Conservation (phyloP, 179 eudicot genomes). For the Beta macrorhiza region DNA sequence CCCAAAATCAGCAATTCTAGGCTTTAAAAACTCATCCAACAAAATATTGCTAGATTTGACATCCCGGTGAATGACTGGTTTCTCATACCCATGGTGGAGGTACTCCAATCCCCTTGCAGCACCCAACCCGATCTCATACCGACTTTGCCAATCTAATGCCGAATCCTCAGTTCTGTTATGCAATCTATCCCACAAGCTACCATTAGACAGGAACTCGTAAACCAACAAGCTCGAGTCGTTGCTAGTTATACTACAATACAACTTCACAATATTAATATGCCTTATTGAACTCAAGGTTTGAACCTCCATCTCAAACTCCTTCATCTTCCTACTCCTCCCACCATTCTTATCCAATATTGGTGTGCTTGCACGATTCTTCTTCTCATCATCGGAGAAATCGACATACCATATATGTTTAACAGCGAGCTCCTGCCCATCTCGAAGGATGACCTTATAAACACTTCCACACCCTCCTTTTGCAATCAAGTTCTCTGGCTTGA, state of each 20-base stretch:
- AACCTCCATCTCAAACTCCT: constrained; percentile 85
- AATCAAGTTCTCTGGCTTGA: constrained; percentile 71
- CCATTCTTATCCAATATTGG: constrained; percentile 55
- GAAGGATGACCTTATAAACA: constrained; percentile 60
- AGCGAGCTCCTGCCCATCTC: constrained; percentile 65
- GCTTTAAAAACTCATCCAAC: constrained; percentile 75
- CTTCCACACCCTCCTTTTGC: constrained; percentile 98
- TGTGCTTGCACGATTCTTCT: constrained; percentile 32
- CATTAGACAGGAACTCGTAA: constrained; percentile 83
- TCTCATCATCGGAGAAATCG: constrained; percentile 28
- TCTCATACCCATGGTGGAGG: constrained; percentile 80
- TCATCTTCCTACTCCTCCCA: constrained; percentile 35
- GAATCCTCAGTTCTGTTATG: constrained; percentile 43
- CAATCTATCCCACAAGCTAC: constrained; percentile 83
- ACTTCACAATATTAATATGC: constrained; percentile 69
- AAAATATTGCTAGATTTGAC: constrained; percentile 90
- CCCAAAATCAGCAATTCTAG: constrained; percentile 94
- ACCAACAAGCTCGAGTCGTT: constrained; percentile 91
- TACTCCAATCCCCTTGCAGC: constrained; percentile 87
- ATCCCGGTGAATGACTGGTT: constrained; percentile 81
- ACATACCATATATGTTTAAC: constrained; percentile 84
- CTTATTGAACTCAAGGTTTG: constrained; percentile 75
- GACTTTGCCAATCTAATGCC: constrained; percentile 66
- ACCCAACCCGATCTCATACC: constrained; percentile 81
- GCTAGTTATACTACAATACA: constrained; percentile 81